Evolutionary conservation across 1,284 basidiomycete genomes (phyloP), one percentile per base, ranked within the genome.

Genomic region (Pseudozyma pruni): DNA sequence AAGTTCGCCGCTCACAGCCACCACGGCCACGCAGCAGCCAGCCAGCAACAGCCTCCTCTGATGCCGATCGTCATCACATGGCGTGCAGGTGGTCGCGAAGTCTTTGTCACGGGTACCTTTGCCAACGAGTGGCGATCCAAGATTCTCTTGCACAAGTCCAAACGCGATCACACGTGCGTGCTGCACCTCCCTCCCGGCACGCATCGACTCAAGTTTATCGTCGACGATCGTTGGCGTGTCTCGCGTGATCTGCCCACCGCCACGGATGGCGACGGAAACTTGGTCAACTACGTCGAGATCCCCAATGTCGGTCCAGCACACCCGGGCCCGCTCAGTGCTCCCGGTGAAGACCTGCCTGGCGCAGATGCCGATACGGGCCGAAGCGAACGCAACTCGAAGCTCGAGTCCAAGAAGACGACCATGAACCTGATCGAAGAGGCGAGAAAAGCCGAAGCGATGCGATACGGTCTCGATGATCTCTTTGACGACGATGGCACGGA

Each of bases 161-260:
- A 73, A 20, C 62, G 70, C 8, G 76, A 75, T 35, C 78, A 79
- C 52, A 64, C 72, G 8, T 74, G 75, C 45, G 69, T 80, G 23
- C 59, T 82, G 13, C 76, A 81, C 42, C 64, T 82, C 20, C 88
- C 89, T 13, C 93, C 94, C 0, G 96, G 95, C 20, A 94, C 94
- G 2, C 94, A 98, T 81, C 91, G 95, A 62, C 87, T 98, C 81
- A 93, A 94, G 72, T 98, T 98, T 85, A 88, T 98, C 72, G 93
- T 98, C 60, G 96, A 98, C 83, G 91, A 92, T 58, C 88, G 90
- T 48, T 94, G 91, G 90, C 88, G 90, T 59, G 87, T 87, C 52
- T 87, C 87, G 11, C 85, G 86, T 71, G 89, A 93, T 70, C 87
- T 96, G 20, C 91, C 93, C 8, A 91, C 92, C 1, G 93, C 94